Percentiles rank a stretch among this genome's conserved stretches.
Conservation (phyloP, 1,139 yeast genomes). For the Lodderomyces margitis region DNA sequence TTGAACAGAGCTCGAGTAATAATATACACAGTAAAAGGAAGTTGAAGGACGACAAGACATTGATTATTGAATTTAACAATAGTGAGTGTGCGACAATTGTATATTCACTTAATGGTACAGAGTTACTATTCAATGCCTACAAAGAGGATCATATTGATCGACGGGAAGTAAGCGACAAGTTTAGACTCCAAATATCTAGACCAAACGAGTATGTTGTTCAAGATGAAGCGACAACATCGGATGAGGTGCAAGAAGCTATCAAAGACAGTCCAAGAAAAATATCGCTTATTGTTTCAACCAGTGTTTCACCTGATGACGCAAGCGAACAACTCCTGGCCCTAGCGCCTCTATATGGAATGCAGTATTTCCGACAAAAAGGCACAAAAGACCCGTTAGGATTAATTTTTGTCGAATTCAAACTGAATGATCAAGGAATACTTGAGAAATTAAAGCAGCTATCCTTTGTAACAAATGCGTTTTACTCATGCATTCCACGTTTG, state of each 20-base stretch:
- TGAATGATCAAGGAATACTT: slow-evolving; percentile 15
- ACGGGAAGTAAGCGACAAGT: slow-evolving; percentile 13
- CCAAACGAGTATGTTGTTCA: slow-evolving; percentile 65
- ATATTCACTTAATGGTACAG: slow-evolving; percentile 43
- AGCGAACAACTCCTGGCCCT: slow-evolving; percentile 22
- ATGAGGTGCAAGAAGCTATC: slow-evolving; percentile 22
- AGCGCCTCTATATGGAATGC: slow-evolving; percentile 27
- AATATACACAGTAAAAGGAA: slow-evolving; percentile 35
- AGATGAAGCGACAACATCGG: slow-evolving; percentile 12
- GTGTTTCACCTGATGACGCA: slow-evolving; percentile 27
- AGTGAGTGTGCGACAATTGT: slow-evolving; percentile 60
- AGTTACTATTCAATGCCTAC: slow-evolving; percentile 33
- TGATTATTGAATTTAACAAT: slow-evolving; percentile 54
- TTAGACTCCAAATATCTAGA: slow-evolving; percentile 28
- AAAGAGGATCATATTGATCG: slow-evolving; percentile 17
- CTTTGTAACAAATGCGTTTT: slow-evolving; percentile 25
- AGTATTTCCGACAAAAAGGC: slow-evolving; percentile 35
- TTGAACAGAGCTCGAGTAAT: slow-evolving; percentile 25
- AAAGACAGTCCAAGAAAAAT: slow-evolving; percentile 39
- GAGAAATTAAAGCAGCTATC: slow-evolving; percentile 16
- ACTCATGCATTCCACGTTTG: slow-evolving; percentile 33
- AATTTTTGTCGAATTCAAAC: slow-evolving; percentile 37
- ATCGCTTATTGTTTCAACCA: slow-evolving; percentile 26
- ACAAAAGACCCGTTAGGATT: slow-evolving; percentile 39
- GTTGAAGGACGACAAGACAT: slow-evolving; percentile 33